phyloP scores from a whole-genome alignment of 306 rosid species.

The Trifolium subterraneum region DNA sequence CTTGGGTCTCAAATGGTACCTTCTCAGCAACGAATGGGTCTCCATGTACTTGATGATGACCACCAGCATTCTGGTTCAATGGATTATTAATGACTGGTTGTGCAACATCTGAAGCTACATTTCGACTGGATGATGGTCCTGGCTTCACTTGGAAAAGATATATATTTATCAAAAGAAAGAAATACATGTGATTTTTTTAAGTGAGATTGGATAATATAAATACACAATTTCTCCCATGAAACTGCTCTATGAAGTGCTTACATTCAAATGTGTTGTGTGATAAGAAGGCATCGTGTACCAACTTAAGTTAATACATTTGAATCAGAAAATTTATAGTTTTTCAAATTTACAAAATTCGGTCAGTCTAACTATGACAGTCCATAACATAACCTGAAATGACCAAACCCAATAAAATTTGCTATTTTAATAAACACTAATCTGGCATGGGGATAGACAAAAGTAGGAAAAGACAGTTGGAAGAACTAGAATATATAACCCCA shows the following conservation, averaged over 20 bases:
- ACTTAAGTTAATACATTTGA: slow-evolving; percentile 25
- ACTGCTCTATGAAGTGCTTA: slow-evolving; percentile 14
- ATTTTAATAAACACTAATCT: slow-evolving; percentile 24
- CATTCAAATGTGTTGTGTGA: slow-evolving; percentile 16
- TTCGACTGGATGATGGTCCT: slow-evolving; percentile 53
- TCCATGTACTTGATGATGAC: slow-evolving; percentile 16
- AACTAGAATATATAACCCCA: slow-evolving; percentile 35
- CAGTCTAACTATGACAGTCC: not conserved
- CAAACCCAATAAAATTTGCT: slow-evolving; percentile 15
- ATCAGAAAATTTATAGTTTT: not conserved
- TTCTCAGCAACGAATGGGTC: slow-evolving; percentile 43
- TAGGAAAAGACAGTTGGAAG: slow-evolving; percentile 7
- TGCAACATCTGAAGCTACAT: slow-evolving; percentile 43
- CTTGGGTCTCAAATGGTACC: slow-evolving; percentile 46
- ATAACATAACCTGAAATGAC: slow-evolving; percentile 28
- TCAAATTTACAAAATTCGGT: slow-evolving; percentile 14
- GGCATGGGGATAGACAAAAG: slow-evolving; percentile 13
- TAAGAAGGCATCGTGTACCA: slow-evolving; percentile 3
- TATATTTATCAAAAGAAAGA: slow-evolving; percentile 44
- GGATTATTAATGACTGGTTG: slow-evolving; percentile 30
- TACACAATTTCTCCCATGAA: slow-evolving; percentile 30
- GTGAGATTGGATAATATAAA: slow-evolving; percentile 24
- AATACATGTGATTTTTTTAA: slow-evolving; percentile 8
- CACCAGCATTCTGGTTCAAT: no score
- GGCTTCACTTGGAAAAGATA: slow-evolving; percentile 42